Conservation (phyloP, 345 rosid genomes). For the Laguncularia racemosa region DNA sequence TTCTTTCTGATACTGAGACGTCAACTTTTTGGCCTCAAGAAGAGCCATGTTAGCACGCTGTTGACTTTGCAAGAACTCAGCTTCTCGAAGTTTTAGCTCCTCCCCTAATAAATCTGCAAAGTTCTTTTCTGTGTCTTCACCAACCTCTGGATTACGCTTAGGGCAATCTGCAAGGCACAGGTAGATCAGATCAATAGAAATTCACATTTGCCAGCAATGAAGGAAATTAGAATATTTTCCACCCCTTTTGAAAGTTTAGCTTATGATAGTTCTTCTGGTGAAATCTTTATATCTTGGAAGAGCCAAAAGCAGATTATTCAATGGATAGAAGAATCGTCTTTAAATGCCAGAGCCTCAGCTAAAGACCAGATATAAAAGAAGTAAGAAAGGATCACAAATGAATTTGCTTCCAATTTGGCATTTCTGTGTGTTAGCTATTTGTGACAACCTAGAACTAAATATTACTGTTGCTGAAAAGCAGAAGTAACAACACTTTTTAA, state of each 20-base stretch:
- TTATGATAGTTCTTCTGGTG: background rate
- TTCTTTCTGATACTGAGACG: conserved; percentile 92
- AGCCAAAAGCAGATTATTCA: no score
- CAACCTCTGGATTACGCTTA: conserved; percentile 77
- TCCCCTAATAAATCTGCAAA: conserved; percentile 67
- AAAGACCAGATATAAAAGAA: no score
- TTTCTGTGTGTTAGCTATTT: no score
- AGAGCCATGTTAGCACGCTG: conserved; percentile 61
- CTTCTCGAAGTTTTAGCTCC: conserved; percentile 76
- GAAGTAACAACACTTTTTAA: no score
- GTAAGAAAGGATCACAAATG: no score
- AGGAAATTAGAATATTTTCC: background rate
- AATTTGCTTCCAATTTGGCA: no score
- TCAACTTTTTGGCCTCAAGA: conserved; percentile 89
- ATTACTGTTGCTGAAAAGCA: no score
- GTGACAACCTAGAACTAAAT: no score
- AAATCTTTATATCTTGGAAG: no score
- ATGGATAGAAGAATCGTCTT: no score
- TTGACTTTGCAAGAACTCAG: conserved; percentile 73
- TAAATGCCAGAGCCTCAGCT: no score
- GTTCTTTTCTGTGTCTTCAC: conserved; percentile 80
- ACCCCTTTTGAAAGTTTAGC: background rate
- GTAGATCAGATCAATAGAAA: background rate
- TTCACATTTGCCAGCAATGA: background rate
- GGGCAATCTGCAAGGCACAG: conserved; percentile 48